Base-by-base conservation (phyloP, 2,329 filamentous ascomycete species). In the Fusarium liriodendri region DNA sequence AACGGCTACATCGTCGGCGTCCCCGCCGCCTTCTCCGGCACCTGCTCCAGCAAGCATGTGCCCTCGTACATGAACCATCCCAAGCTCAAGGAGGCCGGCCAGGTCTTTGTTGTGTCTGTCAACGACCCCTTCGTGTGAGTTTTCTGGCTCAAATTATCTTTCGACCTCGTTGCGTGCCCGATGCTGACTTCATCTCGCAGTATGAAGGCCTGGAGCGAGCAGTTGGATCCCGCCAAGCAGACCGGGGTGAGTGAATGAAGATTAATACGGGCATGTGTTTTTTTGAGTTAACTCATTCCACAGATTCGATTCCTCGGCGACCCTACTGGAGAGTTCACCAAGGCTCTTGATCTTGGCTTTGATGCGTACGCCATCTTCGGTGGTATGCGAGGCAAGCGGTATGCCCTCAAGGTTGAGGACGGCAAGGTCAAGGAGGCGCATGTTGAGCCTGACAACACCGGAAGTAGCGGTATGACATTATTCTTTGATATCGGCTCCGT, bases 101-200 rank as follows among this genome's bases (percentile, higher is more conserved):
- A 93, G 79, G 94, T 98, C 54, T 97, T 97, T 79, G 94, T 98
- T 45, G 91, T 98, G 66, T 92, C 94, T 18, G 95, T 98, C 81
- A 98, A 98, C 82, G 96, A 98, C 82, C 90, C 95, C 22, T 98
- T 98, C 82, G 95, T 98, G 94, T 97, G 87, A 84, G 93, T 85
- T 50, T 33, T 5, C 50, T 16, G 14, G 7, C 13, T 10, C n/a
- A 25, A 7, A 29, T 60, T 10, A 16, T 6, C 11, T 22, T 59
- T 47, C 18, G 20, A 6, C 5, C 13, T 22, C 14, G 5, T 14
- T 16, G 8, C 38, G 18, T 11, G 38, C 18, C 42, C 42, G 35
- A 20, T 61, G 61, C 62, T 74, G 16, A 77, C 35, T 54, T 47
- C 52, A 27, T 35, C 7, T 54, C 69, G 52, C 54, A 97, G 94